A percentile compares a stretch with the other conserved stretches of the same genome.
Evolutionary conservation across 164 flowering plant species (phyloP).

Genomic region (Saururus chinensis): DNA sequence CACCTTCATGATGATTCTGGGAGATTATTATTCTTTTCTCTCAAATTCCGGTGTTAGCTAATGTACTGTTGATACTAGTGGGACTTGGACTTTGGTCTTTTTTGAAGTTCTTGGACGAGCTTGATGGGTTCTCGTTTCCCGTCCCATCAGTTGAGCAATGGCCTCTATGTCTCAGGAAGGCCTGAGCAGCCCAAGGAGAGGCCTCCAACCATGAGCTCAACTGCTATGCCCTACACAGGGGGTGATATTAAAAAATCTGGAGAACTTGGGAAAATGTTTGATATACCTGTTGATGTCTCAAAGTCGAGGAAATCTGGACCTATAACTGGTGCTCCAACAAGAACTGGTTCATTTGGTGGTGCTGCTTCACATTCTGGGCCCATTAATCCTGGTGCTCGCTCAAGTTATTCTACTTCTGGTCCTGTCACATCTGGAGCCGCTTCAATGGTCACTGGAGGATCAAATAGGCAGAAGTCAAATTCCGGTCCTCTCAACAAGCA

Average conservation of each 20-base stretch:
- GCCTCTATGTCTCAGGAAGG: slow-evolving; percentile 86
- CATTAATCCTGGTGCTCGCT: slow-evolving; percentile 49
- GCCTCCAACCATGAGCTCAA: slow-evolving; percentile 75
- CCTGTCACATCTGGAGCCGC: slow-evolving; percentile 44
- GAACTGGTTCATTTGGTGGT: slow-evolving; percentile 89
- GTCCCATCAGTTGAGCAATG: slow-evolving; percentile 89
- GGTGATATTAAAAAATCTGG: slow-evolving; percentile 98
- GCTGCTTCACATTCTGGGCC: slow-evolving; percentile 84
- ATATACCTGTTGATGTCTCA: slow-evolving; percentile 71
- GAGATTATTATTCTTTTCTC: too few species aligned
- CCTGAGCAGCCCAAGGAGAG: slow-evolving; percentile 93
- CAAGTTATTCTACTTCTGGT: slow-evolving; percentile 41
- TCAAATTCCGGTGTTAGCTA: neutral
- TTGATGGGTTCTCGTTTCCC: slow-evolving; percentile 92
- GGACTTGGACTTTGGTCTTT: neutral
- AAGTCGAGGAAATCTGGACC: slow-evolving; percentile 95
- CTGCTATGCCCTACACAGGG: slow-evolving; percentile 93
- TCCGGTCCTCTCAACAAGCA: slow-evolving; percentile 90
- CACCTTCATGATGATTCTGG: neutral
- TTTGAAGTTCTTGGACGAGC: slow-evolving; percentile 3
- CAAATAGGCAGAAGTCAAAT: slow-evolving; percentile 55
- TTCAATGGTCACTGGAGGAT: slow-evolving; percentile 34
- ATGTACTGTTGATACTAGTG: neutral
- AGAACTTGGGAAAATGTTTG: slow-evolving; percentile 98
- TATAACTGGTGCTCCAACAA: slow-evolving; percentile 55